phyloP scores from a whole-genome alignment of 2,329 filamentous ascomycete genomes.

The Fusarium nematophilum region DNA sequence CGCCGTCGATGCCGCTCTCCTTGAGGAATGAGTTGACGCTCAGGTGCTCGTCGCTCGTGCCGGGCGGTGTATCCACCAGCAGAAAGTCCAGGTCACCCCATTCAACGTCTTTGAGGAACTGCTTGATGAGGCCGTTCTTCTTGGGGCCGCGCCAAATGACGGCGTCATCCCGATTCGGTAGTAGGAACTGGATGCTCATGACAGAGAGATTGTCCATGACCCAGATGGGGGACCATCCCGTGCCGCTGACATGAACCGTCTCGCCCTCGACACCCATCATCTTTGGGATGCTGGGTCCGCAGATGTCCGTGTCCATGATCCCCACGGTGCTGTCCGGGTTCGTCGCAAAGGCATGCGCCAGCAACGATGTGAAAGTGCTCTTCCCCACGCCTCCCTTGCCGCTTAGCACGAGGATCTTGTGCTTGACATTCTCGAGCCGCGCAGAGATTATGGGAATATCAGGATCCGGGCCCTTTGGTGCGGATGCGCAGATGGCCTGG shows the following conservation, averaged over 20 bases:
- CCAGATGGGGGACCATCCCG: constrained; percentile 96
- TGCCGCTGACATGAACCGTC: constrained; percentile 89
- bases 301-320: constrained; percentile 98
- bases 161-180: constrained; percentile 92
- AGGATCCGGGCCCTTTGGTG: constrained; percentile 94
- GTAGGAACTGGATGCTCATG: constrained; percentile 99
- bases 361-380: constrained; percentile 89
- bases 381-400: constrained; percentile 98
- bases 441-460: constrained; percentile 90
- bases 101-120: constrained; percentile 96
- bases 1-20: constrained; percentile 91
- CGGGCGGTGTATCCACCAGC: constrained; percentile 94
- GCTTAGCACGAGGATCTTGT: constrained; percentile 92
- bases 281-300: constrained; percentile 94
- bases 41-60: constrained; percentile 94
- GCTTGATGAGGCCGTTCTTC: constrained; percentile 98
- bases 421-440: constrained; percentile 82
- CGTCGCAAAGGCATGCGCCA: constrained; percentile 88
- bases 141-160: constrained; percentile 98
- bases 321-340: constrained; percentile 85
- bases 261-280: constrained; percentile 98
- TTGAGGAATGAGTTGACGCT: constrained; percentile 93
- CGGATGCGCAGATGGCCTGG: constrained; percentile 92
- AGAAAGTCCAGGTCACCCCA: constrained; percentile 97
- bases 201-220: constrained; percentile 93